phyloP scores from a whole-genome alignment of 73 alveolate species.

The Stentor coeruleus region DNA sequence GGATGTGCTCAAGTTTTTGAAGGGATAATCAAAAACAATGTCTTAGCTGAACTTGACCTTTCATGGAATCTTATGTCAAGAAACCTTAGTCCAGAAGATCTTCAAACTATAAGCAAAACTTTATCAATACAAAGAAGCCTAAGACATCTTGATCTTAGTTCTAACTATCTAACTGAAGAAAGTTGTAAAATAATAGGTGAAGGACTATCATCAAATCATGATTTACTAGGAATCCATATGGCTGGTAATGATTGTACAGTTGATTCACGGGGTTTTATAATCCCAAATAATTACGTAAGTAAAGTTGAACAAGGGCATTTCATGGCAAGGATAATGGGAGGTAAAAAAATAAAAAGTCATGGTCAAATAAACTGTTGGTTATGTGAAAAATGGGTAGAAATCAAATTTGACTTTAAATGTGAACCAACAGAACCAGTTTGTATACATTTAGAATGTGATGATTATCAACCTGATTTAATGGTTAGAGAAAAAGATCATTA shows the following conservation, averaged over 20 bases:
- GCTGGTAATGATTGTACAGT: not conserved
- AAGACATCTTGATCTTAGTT: not conserved
- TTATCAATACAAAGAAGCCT: no score
- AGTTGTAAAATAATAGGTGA: not conserved
- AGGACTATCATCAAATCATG: not conserved
- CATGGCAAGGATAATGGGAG: not conserved
- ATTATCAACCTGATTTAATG: not conserved
- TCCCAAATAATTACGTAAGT: not conserved
- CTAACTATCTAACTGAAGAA: not conserved
- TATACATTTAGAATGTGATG: not conserved
- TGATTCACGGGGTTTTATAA: not conserved
- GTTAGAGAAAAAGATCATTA: no score
- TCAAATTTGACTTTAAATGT: not conserved
- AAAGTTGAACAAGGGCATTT: not conserved
- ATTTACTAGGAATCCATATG: not conserved
- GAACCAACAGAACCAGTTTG: not conserved
- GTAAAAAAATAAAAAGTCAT: not conserved
- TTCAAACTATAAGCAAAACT: no score
- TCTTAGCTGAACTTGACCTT: no score
- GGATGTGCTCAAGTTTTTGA: no score
- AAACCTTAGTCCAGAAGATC: no score
- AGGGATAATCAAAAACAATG: no score
- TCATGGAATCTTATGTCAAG: no score
- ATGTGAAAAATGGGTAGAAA: not conserved
- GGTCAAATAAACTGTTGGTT: not conserved